A percentile compares a stretch with the other conserved stretches of the same genome.
phyloP scores from a whole-genome alignment of 345 rosid species.

The Camelina sativa region DNA sequence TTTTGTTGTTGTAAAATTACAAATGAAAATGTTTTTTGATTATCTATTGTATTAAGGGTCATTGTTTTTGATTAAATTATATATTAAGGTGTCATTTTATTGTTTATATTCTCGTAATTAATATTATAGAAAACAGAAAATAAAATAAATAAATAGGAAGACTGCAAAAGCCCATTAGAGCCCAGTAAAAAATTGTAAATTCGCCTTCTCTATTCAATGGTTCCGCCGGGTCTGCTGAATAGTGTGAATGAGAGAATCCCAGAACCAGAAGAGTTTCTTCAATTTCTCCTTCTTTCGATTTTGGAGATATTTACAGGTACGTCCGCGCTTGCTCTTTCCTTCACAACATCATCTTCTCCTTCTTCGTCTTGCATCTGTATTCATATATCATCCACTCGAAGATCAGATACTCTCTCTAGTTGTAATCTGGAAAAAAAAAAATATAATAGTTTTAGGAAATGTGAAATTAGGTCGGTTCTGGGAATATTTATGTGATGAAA shows the following conservation, averaged over 20 bases:
- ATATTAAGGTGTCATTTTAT: no score
- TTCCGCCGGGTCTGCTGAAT: no score
- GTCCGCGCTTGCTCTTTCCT: background rate
- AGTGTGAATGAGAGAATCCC: background rate
- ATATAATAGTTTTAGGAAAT: background rate
- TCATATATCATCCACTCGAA: background rate
- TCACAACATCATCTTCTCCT: background rate
- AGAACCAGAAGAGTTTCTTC: background rate
- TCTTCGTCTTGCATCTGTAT: background rate
- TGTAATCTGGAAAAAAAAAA: background rate
- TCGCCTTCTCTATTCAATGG: no score
- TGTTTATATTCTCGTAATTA: no score
- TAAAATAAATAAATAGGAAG: no score
- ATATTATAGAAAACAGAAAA: background rate
- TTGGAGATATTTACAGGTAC: slow-evolving; percentile 8
- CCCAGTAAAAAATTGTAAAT: background rate
- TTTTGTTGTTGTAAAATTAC: no score
- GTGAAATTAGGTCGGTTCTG: background rate
- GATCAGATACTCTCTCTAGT: background rate
- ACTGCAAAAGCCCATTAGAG: background rate
- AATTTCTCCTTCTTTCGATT: background rate
- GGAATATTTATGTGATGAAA: background rate
- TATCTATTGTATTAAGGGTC: no score
- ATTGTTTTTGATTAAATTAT: background rate
- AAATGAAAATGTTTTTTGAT: no score